phyloP scores from a whole-genome alignment of 805 yeast species.

The Hanseniaspora guilliermondii region DNA sequence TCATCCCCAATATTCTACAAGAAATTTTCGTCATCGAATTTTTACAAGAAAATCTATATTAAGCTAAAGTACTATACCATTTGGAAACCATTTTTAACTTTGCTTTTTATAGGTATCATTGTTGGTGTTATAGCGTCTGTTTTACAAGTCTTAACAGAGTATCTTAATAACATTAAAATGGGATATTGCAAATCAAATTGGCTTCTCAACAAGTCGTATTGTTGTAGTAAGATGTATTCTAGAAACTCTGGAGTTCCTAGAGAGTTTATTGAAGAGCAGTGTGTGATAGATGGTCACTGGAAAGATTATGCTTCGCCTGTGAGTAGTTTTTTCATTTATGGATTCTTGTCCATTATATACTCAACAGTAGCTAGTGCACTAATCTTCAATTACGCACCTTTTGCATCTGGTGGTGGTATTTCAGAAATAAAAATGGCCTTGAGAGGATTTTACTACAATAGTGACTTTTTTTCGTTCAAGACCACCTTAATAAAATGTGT shows the following conservation, averaged over 20 bases:
- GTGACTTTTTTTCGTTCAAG: constrained; percentile 60
- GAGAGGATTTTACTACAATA: constrained; percentile 65
- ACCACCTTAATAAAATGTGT: constrained; percentile 66
- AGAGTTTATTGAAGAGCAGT: constrained; percentile 28
- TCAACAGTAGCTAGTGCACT: constrained; percentile 54
- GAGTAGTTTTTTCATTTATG: constrained; percentile 44
- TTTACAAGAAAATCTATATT: constrained; percentile 21
- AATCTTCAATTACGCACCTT: constrained; percentile 64
- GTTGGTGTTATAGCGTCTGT: constrained; percentile 79
- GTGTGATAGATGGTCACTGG: constrained; percentile 50
- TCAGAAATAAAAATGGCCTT: constrained; percentile 92
- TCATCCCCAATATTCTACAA: constrained; percentile 4
- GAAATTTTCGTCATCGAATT: constrained; percentile 8
- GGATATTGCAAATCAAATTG: constrained; percentile 68
- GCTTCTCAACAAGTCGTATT: constrained; percentile 60
- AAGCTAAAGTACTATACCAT: constrained; percentile 33
- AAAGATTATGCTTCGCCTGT: constrained; percentile 42
- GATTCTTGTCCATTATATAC: constrained; percentile 46
- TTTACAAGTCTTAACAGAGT: constrained; percentile 71
- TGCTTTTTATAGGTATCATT: constrained; percentile 59
- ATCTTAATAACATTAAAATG: constrained; percentile 62
- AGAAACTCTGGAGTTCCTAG: constrained; percentile 22
- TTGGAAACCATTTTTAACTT: constrained; percentile 47
- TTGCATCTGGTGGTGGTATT: constrained; percentile 95
- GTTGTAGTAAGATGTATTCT: constrained; percentile 52